Percentiles rank a stretch among this genome's conserved stretches.
Conservation (phyloP, 1,284 basidiomycete species). For the Marasmius oreades region DNA sequence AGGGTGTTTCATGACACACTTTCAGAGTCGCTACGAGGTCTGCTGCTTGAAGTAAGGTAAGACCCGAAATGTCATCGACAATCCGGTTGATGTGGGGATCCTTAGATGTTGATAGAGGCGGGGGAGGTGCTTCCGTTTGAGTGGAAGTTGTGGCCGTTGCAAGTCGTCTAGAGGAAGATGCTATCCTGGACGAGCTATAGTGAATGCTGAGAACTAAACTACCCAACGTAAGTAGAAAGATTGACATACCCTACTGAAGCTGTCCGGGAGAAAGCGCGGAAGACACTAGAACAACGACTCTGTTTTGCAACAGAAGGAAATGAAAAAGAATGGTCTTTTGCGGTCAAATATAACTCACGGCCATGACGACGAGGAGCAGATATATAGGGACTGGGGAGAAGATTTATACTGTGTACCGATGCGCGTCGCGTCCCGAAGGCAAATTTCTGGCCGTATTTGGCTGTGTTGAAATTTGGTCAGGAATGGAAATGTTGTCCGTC, state of each 20-base stretch:
- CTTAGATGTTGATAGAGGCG: conserved; percentile 27
- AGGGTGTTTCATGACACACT: conserved; percentile 41
- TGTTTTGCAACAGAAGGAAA: conserved; percentile 19
- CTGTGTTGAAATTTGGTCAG: neutral
- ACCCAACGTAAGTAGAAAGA: conserved; percentile 17
- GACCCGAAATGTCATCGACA: conserved; percentile 89
- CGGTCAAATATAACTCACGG: conserved; percentile 7
- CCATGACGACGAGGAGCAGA: conserved; percentile 11
- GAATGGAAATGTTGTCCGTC: conserved; percentile 6
- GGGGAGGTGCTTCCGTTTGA: conserved; percentile 39
- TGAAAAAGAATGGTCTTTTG: neutral
- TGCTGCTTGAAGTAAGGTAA: conserved; percentile 95
- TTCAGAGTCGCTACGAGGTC: conserved; percentile 92
- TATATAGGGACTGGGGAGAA: neutral
- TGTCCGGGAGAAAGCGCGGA: conserved; percentile 42
- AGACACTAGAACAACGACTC: conserved; percentile 46
- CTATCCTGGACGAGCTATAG: conserved; percentile 31
- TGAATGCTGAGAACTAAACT: conserved; percentile 7
- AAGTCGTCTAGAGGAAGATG: conserved; percentile 39
- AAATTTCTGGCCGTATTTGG: conserved; percentile 1
- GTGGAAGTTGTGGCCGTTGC: conserved; percentile 43
- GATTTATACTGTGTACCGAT: neutral
- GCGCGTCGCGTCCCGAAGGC: conserved; percentile 3
- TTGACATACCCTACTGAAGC: conserved; percentile 30
- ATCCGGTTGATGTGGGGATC: conserved; percentile 80